Conservation (phyloP, 176 grass and related monocot species). For the Triticum dicoccoides region DNA sequence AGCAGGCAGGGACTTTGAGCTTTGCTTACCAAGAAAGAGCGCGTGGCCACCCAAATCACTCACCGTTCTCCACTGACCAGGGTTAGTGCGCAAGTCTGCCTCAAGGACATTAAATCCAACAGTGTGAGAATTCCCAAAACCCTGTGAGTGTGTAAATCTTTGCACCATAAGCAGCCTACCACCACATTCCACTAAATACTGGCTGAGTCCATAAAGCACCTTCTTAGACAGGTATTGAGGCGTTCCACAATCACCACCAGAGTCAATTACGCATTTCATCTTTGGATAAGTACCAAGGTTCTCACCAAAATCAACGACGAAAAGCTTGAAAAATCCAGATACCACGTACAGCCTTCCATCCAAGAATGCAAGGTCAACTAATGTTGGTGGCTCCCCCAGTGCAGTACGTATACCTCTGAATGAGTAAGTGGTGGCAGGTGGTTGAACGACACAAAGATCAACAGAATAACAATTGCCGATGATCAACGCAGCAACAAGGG, state of each 20-base stretch:
- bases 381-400: too few species aligned
- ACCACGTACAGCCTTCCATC: not conserved
- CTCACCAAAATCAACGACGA: not conserved
- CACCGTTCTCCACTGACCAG: not conserved
- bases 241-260: not conserved
- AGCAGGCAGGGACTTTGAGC: constrained; percentile 21
- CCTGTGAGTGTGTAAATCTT: not conserved
- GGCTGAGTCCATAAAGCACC: not conserved
- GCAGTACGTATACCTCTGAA: too few species aligned
- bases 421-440: too few species aligned
- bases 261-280: not conserved
- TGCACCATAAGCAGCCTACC: not conserved
- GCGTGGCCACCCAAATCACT: not conserved
- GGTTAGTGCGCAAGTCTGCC: not conserved
- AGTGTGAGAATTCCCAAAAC: not conserved
- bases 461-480: too few species aligned
- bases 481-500: too few species aligned
- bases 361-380: not conserved
- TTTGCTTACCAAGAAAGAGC: constrained; percentile 16
- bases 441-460: too few species aligned
- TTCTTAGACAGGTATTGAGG: not conserved
- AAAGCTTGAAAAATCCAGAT: not conserved
- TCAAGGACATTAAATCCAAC: constrained; percentile 15
- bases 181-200: not conserved
- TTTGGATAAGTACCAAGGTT: not conserved